Conservation (phyloP, 1,284 basidiomycete species). For the Athelia psychrophila region DNA sequence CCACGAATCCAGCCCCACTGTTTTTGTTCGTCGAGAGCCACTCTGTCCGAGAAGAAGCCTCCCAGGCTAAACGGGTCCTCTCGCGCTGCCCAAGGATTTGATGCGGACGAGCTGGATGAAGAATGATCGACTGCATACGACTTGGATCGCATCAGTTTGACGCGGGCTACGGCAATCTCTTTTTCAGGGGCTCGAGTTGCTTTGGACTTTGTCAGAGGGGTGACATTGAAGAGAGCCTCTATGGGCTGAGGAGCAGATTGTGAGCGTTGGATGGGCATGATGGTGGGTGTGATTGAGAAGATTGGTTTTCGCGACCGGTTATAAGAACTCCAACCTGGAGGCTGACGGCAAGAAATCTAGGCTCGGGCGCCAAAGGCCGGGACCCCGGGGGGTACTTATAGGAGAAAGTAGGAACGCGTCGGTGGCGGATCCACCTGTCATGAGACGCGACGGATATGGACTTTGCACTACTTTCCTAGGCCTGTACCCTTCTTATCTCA, state of each 20-base stretch:
- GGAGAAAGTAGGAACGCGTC: too few relatives aligned
- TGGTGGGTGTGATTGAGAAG: background rate
- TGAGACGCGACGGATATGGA: too few relatives aligned
- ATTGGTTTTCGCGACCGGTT: too few relatives aligned
- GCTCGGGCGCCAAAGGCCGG: background rate
- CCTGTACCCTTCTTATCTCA: too few relatives aligned
- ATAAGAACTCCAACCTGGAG: background rate
- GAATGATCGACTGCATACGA: background rate
- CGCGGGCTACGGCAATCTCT: conserved; percentile 2
- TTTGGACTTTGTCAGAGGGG: background rate
- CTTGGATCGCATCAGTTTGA: conserved; percentile 2
- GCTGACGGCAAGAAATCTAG: conserved; percentile 9
- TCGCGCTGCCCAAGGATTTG: conserved; percentile 8
- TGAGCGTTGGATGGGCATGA: conserved; percentile 30
- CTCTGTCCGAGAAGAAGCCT: conserved; percentile 40
- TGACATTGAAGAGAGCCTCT: background rate
- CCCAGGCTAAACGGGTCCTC: conserved; percentile 49
- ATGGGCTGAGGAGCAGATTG: conserved; percentile 32
- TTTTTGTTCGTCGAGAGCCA: conserved; percentile 22
- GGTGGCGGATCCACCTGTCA: too few relatives aligned
- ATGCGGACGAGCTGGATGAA: background rate
- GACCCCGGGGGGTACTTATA: background rate
- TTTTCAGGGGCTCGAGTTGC: background rate
- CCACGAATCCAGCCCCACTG: conserved; percentile 40
- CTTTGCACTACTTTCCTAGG: too few relatives aligned